Conservation (phyloP, 768 basidiomycete genomes). For the Crucibulum laeve region DNA sequence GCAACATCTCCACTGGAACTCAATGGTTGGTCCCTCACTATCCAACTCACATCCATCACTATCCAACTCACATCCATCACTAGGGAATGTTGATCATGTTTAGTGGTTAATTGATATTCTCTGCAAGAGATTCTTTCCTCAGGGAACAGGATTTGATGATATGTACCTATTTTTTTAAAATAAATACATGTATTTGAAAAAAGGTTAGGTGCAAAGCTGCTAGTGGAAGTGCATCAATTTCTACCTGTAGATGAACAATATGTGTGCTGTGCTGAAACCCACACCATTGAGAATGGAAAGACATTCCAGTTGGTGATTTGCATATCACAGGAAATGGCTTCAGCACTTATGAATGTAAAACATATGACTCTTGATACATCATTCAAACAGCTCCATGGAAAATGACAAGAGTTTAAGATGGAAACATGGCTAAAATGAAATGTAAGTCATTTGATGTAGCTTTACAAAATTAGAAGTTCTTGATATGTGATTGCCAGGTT, state of each 20-base stretch:
- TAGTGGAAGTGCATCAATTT: constrained; percentile 2
- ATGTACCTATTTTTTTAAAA: not conserved
- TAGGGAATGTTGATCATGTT: constrained; percentile 16
- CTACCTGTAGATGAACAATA: constrained; percentile 14
- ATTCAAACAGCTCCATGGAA: not conserved
- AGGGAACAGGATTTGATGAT: constrained; percentile 20
- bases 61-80: too few relatives aligned
- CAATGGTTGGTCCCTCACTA: not conserved
- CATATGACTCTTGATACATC: not conserved
- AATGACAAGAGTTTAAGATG: not conserved
- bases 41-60: too few relatives aligned
- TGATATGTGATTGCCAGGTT: too few relatives aligned
- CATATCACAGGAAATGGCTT: constrained; percentile 17
- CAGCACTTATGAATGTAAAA: constrained; percentile 7
- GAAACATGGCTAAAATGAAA: not conserved
- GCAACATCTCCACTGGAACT: constrained; percentile 13
- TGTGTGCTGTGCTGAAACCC: constrained; percentile 13
- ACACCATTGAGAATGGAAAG: constrained; percentile 6
- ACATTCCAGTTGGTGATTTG: constrained; percentile 13
- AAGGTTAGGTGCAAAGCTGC: constrained; percentile 8
- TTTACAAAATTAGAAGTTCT: not conserved
- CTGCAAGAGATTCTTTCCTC: constrained; percentile 10
- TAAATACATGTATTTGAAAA: not conserved
- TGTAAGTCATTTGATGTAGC: not conserved
- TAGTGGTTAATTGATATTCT: constrained; percentile 14